These are phyloP conservation scores for Citrus cavaleriei DNA, from an alignment of 345 rosid genomes.

Conservation along the genomic window DNA sequence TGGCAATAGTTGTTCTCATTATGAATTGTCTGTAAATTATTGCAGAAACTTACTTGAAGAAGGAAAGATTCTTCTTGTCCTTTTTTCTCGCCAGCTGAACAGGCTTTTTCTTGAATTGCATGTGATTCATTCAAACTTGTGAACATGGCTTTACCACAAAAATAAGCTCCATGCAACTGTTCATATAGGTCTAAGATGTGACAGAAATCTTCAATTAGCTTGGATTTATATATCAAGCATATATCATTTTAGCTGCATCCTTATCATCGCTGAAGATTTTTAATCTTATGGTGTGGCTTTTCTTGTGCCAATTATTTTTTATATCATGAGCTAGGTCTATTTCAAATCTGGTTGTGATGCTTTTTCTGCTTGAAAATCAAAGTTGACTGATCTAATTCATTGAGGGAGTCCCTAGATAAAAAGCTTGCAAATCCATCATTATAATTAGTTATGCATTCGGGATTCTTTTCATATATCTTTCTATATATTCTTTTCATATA, in stretches of 20 bases:
- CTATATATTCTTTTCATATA: background rate
- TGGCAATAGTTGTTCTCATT: background rate
- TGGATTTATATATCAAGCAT: background rate
- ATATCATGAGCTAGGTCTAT: background rate
- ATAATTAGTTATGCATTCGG: too few species aligned
- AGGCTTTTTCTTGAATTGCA: background rate
- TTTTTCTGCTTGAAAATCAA: too few species aligned
- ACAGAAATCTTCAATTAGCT: background rate
- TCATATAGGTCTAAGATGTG: background rate
- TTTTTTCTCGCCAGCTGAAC: background rate
- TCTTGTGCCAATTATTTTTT: background rate
- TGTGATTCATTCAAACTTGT: background rate
- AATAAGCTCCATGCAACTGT: background rate
- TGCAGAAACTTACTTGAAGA: background rate
- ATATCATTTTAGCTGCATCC: background rate
- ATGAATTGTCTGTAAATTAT: background rate
- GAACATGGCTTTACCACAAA: background rate
- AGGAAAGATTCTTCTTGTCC: background rate
- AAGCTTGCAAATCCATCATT: too few species aligned
- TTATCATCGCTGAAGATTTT: background rate
- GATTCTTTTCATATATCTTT: too few species aligned
- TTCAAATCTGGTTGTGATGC: background rate
- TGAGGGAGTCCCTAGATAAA: too few species aligned
- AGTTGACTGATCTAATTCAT: too few species aligned
- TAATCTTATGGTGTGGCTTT: too few species aligned